phyloP scores from a whole-genome alignment of 768 basidiomycete species.

The Mycena galopus region DNA sequence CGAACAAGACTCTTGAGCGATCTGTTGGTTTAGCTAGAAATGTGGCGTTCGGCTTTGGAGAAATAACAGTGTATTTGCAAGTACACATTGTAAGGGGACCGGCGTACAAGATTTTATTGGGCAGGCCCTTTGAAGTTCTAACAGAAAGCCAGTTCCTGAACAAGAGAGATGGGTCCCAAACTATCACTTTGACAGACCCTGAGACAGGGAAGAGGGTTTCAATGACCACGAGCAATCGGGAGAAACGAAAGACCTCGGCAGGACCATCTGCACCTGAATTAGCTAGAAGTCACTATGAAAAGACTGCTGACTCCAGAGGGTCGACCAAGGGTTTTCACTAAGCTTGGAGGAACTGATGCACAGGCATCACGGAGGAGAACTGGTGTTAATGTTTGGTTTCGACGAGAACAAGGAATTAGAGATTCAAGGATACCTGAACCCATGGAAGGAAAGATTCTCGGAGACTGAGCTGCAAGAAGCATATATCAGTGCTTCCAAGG shows the following conservation, averaged over 20 bases:
- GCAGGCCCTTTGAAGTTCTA: slow-evolving; percentile 45
- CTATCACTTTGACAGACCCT: slow-evolving; percentile 42
- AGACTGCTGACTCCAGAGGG: not conserved
- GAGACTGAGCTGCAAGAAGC: not conserved
- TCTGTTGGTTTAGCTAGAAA: slow-evolving; percentile 45
- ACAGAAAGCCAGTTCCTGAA: slow-evolving; percentile 23
- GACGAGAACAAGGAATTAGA: not conserved
- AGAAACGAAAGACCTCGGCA: not conserved
- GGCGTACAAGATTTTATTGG: slow-evolving; percentile 45
- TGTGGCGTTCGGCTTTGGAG: slow-evolving; percentile 41
- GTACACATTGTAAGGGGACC: slow-evolving; percentile 42
- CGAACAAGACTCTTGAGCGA: slow-evolving; percentile 38
- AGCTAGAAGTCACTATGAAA: not conserved
- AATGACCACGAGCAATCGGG: not conserved
- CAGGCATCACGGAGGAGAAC: not conserved
- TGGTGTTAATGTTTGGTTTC: slow-evolving; percentile 11
- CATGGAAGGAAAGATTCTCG: not conserved
- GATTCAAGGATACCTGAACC: slow-evolving; percentile 9
- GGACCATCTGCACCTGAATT: not conserved
- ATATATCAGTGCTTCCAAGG: not conserved
- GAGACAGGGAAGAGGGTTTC: slow-evolving; percentile 27
- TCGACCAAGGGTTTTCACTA: slow-evolving; percentile 7
- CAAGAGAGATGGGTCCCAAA: slow-evolving; percentile 11
- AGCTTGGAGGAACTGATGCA: slow-evolving; percentile 27
- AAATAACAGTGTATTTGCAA: slow-evolving; percentile 42